phyloP scores from a whole-genome alignment of 1,284 basidiomycete genomes.

The Butyriboletus appendiculatus region DNA sequence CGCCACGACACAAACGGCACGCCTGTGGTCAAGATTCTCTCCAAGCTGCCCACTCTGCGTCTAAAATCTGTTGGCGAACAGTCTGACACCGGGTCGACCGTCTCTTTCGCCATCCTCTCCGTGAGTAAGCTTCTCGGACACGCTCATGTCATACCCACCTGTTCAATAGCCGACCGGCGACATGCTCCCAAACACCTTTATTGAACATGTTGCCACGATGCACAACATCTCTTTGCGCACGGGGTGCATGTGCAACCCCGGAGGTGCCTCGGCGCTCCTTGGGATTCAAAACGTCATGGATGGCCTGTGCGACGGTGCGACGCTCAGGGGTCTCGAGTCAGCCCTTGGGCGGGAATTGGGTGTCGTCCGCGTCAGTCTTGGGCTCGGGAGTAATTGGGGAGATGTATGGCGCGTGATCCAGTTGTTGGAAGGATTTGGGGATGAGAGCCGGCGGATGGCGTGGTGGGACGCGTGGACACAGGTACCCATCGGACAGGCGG shows the following conservation, averaged over 20 bases:
- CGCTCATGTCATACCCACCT: background rate
- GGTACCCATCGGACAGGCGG: slow-evolving; percentile 32
- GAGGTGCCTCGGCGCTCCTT: slow-evolving; percentile 70
- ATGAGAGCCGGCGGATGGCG: slow-evolving; percentile 40
- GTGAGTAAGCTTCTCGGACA: slow-evolving; percentile 43
- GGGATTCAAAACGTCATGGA: slow-evolving; percentile 69
- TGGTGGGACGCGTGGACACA: slow-evolving; percentile 44
- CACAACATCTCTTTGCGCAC: slow-evolving; percentile 73
- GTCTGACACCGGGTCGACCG: slow-evolving; percentile 63
- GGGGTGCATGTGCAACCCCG: slow-evolving; percentile 85
- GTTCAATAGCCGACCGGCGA: slow-evolving; percentile 55
- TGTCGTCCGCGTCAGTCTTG: slow-evolving; percentile 74
- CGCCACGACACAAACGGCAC: slow-evolving; percentile 57
- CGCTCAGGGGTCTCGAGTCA: slow-evolving; percentile 60
- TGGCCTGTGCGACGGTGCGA: slow-evolving; percentile 57
- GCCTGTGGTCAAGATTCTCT: slow-evolving; percentile 67
- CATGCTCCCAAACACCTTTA: slow-evolving; percentile 67
- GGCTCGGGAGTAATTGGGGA: slow-evolving; percentile 71
- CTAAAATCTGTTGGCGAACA: slow-evolving; percentile 62
- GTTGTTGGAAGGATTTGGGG: slow-evolving; percentile 53
- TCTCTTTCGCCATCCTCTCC: slow-evolving; percentile 63
- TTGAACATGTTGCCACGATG: slow-evolving; percentile 65
- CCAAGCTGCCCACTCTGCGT: slow-evolving; percentile 53
- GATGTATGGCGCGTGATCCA: slow-evolving; percentile 71
- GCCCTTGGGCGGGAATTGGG: slow-evolving; percentile 67